Evolutionary conservation across 352 stramenopile genomes (phyloP).

Genomic region (Sclerospora graminicola): DNA sequence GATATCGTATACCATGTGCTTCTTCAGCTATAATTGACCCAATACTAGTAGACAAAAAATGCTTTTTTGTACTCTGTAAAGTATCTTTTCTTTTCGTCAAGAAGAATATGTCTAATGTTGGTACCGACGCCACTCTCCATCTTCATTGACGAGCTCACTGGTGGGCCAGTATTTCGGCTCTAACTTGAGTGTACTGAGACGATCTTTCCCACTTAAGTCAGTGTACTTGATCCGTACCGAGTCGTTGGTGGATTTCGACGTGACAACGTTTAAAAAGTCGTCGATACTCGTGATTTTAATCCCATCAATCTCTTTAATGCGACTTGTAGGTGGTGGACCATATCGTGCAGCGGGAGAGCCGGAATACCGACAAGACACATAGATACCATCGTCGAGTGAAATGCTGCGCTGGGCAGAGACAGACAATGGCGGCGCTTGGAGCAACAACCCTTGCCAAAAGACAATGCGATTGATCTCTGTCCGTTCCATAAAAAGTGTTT

Average conservation of each 20-base stretch:
- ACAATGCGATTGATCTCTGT: slow-evolving; percentile 88
- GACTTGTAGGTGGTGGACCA: slow-evolving; percentile 76
- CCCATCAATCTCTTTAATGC: slow-evolving; percentile 87
- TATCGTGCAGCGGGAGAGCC: slow-evolving; percentile 86
- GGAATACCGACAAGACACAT: slow-evolving; percentile 81
- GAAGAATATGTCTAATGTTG: slow-evolving; percentile 26
- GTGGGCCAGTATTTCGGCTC: slow-evolving; percentile 88
- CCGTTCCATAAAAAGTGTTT: slow-evolving; percentile 68
- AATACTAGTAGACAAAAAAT: no score
- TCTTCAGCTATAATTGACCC: no score
- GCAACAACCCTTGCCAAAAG: slow-evolving; percentile 85
- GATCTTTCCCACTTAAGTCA: slow-evolving; percentile 79
- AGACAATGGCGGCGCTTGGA: slow-evolving; percentile 83
- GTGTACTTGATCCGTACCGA: slow-evolving; percentile 87
- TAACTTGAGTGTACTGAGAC: slow-evolving; percentile 82
- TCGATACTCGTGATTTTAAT: slow-evolving; percentile 82
- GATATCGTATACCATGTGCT: no score
- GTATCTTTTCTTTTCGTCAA: no score
- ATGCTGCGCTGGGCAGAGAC: slow-evolving; percentile 80
- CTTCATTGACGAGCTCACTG: slow-evolving; percentile 71
- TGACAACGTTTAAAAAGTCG: slow-evolving; percentile 78
- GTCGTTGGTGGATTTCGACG: slow-evolving; percentile 39
- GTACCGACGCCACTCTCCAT: slow-evolving; percentile 38
- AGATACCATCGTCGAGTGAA: slow-evolving; percentile 73
- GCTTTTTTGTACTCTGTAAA: no score